Conservation (phyloP, 73 alveolate species). For the Paramecium caudatum region DNA sequence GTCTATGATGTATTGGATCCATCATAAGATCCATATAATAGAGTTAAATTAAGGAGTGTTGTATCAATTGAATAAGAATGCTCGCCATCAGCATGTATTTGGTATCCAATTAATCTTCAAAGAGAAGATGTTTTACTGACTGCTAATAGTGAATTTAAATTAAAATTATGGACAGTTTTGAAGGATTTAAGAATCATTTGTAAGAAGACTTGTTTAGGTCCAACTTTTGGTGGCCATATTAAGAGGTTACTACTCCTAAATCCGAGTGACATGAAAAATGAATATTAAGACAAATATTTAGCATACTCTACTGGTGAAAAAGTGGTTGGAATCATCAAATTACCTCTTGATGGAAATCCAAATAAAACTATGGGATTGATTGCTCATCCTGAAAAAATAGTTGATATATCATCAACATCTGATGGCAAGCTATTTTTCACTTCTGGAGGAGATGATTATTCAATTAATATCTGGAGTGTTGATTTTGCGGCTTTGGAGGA, state of each 20-base stretch:
- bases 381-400: slow-evolving; percentile 97
- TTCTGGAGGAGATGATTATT: slow-evolving; percentile 97
- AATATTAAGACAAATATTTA: slow-evolving; percentile 83
- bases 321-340: slow-evolving; percentile 96
- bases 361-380: slow-evolving; percentile 98
- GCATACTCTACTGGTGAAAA: slow-evolving; percentile 95
- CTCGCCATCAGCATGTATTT: slow-evolving; percentile 90
- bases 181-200: slow-evolving; percentile 77
- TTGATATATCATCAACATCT: slow-evolving; percentile 92
- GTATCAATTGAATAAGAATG: slow-evolving; percentile 87
- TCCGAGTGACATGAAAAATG: slow-evolving; percentile 81
- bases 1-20: slow-evolving; percentile 86
- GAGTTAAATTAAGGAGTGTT: slow-evolving; percentile 75
- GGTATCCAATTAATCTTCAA: slow-evolving; percentile 95
- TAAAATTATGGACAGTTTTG: slow-evolving; percentile 90
- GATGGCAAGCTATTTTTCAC: slow-evolving; percentile 96
- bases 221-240: slow-evolving; percentile 98
- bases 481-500: slow-evolving; percentile 96
- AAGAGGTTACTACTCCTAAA: slow-evolving; percentile 82
- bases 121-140: slow-evolving; percentile 95
- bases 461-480: slow-evolving; percentile 97
- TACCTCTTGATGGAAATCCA: slow-evolving; percentile 99
- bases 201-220: slow-evolving; percentile 98
- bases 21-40: slow-evolving; percentile 69
- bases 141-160: slow-evolving; percentile 95